Percentiles rank a stretch among this genome's conserved stretches.
These are phyloP conservation scores for Thalassiosira profunda DNA, from an alignment of 108 stramenopile genomes.

Conservation along the genomic window DNA sequence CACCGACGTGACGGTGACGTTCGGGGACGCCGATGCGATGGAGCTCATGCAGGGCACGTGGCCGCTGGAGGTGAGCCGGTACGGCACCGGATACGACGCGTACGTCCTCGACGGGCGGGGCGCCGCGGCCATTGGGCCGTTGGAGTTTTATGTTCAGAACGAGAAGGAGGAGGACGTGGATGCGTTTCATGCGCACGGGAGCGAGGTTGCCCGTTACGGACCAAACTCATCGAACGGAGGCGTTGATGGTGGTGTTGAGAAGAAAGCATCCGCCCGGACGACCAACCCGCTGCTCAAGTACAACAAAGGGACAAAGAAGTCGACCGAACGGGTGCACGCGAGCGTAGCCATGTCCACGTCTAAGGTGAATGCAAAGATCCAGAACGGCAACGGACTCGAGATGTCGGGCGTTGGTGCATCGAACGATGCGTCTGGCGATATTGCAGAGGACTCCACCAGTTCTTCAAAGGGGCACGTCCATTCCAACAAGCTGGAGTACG, in stretches of 20 bases:
- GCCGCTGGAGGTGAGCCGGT: slow-evolving; percentile 8
- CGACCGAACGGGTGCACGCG: not conserved
- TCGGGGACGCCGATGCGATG: not conserved
- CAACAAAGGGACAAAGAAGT: not conserved
- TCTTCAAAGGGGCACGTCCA: not conserved
- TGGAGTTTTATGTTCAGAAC: slow-evolving; percentile 9
- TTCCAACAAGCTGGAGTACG: not conserved
- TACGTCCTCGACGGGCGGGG: slow-evolving; percentile 14
- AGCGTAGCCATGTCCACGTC: not conserved
- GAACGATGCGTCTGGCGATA: not conserved
- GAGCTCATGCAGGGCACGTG: slow-evolving; percentile 5
- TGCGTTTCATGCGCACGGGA: not conserved
- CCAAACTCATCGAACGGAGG: too few relatives aligned
- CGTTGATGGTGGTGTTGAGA: too few relatives aligned
- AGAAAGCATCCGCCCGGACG: not conserved
- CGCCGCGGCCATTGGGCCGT: slow-evolving; percentile 15
- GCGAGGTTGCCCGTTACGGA: not conserved
- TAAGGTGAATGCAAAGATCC: not conserved
- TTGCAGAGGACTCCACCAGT: not conserved
- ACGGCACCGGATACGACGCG: slow-evolving; percentile 15
- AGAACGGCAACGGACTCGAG: not conserved
- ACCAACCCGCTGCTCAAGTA: not conserved
- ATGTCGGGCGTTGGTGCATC: not conserved
- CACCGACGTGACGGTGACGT: slow-evolving; percentile 15
- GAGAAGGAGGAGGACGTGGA: not conserved